Conservation (phyloP, 768 basidiomycete genomes). For the Serpula lacrymans region DNA sequence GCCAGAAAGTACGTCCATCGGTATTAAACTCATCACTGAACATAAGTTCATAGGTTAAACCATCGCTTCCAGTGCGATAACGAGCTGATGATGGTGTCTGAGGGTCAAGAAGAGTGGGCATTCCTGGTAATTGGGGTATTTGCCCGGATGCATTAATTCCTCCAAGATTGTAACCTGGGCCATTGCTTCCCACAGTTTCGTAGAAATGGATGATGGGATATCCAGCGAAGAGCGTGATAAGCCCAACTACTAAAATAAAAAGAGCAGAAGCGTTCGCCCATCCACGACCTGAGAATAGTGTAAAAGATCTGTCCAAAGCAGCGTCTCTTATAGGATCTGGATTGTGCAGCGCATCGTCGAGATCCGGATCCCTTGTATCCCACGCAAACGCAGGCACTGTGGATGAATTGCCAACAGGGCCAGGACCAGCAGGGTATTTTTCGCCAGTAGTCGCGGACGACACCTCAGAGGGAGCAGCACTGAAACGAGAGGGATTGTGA, state of each 20-base stretch:
- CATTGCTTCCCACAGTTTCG: constrained; percentile 22
- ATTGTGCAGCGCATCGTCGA: constrained; percentile 89
- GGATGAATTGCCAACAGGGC: constrained; percentile 42
- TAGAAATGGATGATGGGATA: constrained; percentile 78
- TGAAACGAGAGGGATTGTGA: constrained; percentile 54
- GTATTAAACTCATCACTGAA: constrained; percentile 87
- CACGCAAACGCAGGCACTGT: constrained; percentile 71
- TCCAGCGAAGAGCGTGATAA: constrained; percentile 81
- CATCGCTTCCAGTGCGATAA: constrained; percentile 68
- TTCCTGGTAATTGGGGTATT: constrained; percentile 67
- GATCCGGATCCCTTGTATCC: constrained; percentile 79
- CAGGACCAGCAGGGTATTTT: constrained; percentile 24
- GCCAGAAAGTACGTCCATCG: constrained; percentile 72
- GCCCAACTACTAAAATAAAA: constrained; percentile 58
- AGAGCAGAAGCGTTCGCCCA: constrained; percentile 79
- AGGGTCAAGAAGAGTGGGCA: constrained; percentile 70
- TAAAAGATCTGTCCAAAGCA: constrained; percentile 55
- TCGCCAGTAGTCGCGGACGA: constrained; percentile 37
- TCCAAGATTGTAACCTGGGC: constrained; percentile 79
- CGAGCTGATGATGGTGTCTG: constrained; percentile 63
- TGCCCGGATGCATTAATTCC: constrained; percentile 81
- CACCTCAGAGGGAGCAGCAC: constrained; percentile 46
- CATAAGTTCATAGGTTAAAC: constrained; percentile 73
- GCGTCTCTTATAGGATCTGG: constrained; percentile 75
- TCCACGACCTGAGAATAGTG: constrained; percentile 78